Base-by-base conservation (phyloP, 768 basidiomycete genomes). In the Lactarius vividus region DNA sequence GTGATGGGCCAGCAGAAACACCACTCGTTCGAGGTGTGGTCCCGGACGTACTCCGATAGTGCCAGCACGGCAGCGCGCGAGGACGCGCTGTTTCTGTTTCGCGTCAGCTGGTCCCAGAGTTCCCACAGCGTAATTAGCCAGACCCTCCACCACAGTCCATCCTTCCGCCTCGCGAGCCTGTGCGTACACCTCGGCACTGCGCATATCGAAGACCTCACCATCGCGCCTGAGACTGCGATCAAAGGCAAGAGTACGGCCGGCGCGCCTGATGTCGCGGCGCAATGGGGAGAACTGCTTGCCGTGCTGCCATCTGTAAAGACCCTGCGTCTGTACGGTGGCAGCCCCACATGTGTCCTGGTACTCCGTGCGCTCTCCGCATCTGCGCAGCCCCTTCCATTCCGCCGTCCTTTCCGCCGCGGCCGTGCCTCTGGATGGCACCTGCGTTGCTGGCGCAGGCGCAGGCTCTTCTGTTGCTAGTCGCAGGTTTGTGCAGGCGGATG, bases 61-160 rank as follows among this genome's bases (percentile, higher is more conserved):
- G 29, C 3, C 35, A 37, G 35, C 35, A 37, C 35, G 35, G 35
- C 35, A 37, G 35, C 46, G 40, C 11, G 2, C 15, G 40, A 59
- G 7, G 61, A 63, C 11, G 57, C 62, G 57, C 53, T 67, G 4
- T 63, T 67, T 28, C 5, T 44, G 40, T 44, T 67, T 11, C 9
- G 31, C 16, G 31, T 67, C 20, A 52, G 59, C 26, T 66, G 65
- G 65, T 49, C 44, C 33, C 33, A 33, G 33, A 33, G 33, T 1
- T 7, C 31, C 31, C 33, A 33, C 1, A 33, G 8, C 33, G 8
- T 1, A 33, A 9, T 9, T 33, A 1, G 33, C 33, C 33, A 33
- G 35, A 37, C 35, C 11, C 35, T 11, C 35, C 11, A 13, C 11
- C 11, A 13, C 35, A 37, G 66, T 26, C 52, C 61, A 9, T 67